Conservation (phyloP, 2,329 filamentous ascomycete genomes). For the Akanthomyces lecanii region DNA sequence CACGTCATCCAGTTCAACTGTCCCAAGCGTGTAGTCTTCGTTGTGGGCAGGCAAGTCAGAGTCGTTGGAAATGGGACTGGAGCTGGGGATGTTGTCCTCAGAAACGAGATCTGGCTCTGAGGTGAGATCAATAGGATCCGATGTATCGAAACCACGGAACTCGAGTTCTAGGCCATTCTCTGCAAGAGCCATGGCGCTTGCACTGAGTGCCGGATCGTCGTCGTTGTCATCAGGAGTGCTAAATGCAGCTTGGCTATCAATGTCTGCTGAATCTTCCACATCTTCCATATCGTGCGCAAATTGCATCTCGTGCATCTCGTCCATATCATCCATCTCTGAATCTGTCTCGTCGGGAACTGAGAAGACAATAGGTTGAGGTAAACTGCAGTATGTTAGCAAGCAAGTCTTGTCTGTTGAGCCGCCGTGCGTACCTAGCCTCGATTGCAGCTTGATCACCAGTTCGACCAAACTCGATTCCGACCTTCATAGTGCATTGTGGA, state of each 20-base stretch:
- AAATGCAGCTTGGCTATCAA: slow-evolving; percentile 3
- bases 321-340: background rate
- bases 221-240: slow-evolving; percentile 26
- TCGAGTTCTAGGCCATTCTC: slow-evolving; percentile 2
- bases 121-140: slow-evolving; percentile 14
- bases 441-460: slow-evolving; percentile 21
- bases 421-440: background rate
- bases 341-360: slow-evolving; percentile 41
- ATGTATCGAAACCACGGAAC: background rate
- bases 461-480: slow-evolving; percentile 29
- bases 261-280: background rate
- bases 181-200: background rate
- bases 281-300: background rate
- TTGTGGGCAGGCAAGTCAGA: background rate
- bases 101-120: slow-evolving; percentile 10
- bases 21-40: background rate
- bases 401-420: background rate
- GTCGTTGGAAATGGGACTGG: background rate
- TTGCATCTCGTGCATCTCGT: slow-evolving; percentile 21
- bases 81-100: background rate
- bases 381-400: slow-evolving; percentile 21
- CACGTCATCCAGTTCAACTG: background rate
- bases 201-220: slow-evolving; percentile 16
- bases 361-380: slow-evolving; percentile 32
- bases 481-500: slow-evolving; percentile 35